phyloP scores from a whole-genome alignment of 75 land plant species.

The Larix kaempferi region DNA sequence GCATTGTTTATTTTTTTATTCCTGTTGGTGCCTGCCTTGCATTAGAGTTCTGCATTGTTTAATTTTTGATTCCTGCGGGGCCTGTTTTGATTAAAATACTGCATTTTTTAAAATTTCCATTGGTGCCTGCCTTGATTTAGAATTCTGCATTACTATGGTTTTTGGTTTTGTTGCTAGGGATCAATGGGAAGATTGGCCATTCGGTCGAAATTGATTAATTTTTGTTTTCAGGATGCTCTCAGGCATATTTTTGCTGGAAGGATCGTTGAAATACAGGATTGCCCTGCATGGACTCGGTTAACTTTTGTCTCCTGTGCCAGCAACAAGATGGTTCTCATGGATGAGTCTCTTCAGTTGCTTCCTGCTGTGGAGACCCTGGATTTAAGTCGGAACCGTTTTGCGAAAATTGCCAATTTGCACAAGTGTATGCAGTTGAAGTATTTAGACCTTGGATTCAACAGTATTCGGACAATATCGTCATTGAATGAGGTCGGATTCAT shows the following conservation, averaged over 20 bases:
- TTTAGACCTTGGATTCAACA: constrained; percentile 93
- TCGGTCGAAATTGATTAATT: background rate
- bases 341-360: constrained; percentile 93
- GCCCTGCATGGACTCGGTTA: constrained; percentile 76
- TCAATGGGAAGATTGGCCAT: background rate
- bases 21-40: too few species aligned
- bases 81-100: too few species aligned
- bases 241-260: constrained; percentile 92
- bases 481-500: constrained; percentile 55
- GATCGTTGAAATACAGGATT: constrained; percentile 76
- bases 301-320: constrained; percentile 79
- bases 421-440: constrained; percentile 65
- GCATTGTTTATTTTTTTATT: too few species aligned
- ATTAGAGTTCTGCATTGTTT: too few species aligned
- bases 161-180: background rate
- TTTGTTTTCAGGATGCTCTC: constrained; percentile 68
- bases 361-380: constrained; percentile 87
- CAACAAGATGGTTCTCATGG: constrained; percentile 83
- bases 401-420: constrained; percentile 73
- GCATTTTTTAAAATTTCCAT: background rate
- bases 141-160: background rate
- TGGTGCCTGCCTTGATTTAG: background rate
- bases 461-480: constrained; percentile 49
- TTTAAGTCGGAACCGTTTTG: constrained; percentile 83
- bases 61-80: too few species aligned